These are phyloP conservation scores for Globisporangium heterothallicum DNA, from an alignment of 352 stramenopile species.

Conservation along the genomic window DNA sequence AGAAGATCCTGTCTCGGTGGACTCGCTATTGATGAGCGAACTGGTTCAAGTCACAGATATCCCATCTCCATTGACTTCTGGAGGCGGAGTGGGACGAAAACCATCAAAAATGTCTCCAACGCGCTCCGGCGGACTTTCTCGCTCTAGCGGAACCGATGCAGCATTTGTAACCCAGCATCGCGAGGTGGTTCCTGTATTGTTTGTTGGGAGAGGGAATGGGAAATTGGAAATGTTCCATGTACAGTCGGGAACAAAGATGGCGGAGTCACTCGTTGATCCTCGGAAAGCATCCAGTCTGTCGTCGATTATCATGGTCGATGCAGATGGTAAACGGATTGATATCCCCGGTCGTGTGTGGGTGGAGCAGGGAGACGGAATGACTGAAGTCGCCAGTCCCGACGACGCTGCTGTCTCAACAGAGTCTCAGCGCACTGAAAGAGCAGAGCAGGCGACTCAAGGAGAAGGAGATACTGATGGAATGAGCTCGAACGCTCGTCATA, in stretches of 20 bases:
- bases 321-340: slow-evolving; percentile 33
- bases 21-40: slow-evolving; percentile 61
- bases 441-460: neutral
- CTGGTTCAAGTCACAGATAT: slow-evolving; percentile 61
- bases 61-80: slow-evolving; percentile 14
- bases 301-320: slow-evolving; percentile 59
- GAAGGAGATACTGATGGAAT: neutral
- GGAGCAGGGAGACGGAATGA: slow-evolving; percentile 7
- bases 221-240: slow-evolving; percentile 76
- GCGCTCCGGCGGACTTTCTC: slow-evolving; percentile 2
- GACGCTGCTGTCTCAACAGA: neutral
- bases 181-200: slow-evolving; percentile 56
- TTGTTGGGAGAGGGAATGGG: slow-evolving; percentile 59
- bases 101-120: slow-evolving; percentile 2
- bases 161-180: slow-evolving; percentile 29
- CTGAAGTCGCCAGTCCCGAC: slow-evolving; percentile 6
- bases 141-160: slow-evolving; percentile 6
- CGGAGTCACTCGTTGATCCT: slow-evolving; percentile 46
- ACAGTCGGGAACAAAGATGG: slow-evolving; percentile 60
- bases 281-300: slow-evolving; percentile 36
- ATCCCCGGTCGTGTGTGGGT: slow-evolving; percentile 36
- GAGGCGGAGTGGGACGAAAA: neutral
- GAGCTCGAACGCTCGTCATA: slow-evolving; percentile 1
- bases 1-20: slow-evolving; percentile 47
- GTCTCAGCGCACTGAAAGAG: too few species aligned